Evolutionary conservation across 495 filamentous ascomycete genomes (phyloP), one percentile per base, ranked within the genome.

Genomic region (Penicillium nucicola): DNA sequence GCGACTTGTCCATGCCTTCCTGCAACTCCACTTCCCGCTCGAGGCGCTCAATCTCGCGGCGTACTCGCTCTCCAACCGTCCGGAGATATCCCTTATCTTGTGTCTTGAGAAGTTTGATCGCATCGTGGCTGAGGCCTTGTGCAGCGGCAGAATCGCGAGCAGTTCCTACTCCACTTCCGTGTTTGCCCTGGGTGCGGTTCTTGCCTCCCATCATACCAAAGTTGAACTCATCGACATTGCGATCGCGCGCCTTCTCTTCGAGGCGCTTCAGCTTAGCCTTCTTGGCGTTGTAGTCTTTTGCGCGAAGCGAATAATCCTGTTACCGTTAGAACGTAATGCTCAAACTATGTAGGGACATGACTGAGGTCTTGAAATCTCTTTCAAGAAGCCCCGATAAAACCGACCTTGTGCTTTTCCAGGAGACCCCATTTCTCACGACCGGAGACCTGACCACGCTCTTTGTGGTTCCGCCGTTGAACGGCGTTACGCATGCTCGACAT

Each of bases 151-250:
- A 70, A 15, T 69, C 69, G 18, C 71, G 66, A 34, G 63, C 64
- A 20, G 77, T 76, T 1, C 72, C 70, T 30, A 81, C 65, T 14
- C 84, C 62, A 32, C 59, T 45, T 52, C 62, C 77, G 53, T 86
- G 83, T 48, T 81, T 80, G 23, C 84, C 82, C 45, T 84, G 79
- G 19, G 61, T 74, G 56, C 67, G 73, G 23, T 56, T 63, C 53
- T 70, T 71, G 3, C 62, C 65, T 31, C 72, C 77, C 68, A 95
- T 80, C 93, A 98, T 98, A 19, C 84, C 87, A 62, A 89, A 96
- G 71, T 88, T 84, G 76, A 97, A 98, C 69, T 96, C 91, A 82
- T 98, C 93, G 34, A 92, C 90, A 68, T 98, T 97, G 54, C 89
- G 85, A 35, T 93, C 84, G 48, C 81, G 77, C 18, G 86, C 92